These are phyloP conservation scores for Leptosphaerulina australis DNA, from an alignment of 2,329 filamentous ascomycete species.

Conservation along the genomic window DNA sequence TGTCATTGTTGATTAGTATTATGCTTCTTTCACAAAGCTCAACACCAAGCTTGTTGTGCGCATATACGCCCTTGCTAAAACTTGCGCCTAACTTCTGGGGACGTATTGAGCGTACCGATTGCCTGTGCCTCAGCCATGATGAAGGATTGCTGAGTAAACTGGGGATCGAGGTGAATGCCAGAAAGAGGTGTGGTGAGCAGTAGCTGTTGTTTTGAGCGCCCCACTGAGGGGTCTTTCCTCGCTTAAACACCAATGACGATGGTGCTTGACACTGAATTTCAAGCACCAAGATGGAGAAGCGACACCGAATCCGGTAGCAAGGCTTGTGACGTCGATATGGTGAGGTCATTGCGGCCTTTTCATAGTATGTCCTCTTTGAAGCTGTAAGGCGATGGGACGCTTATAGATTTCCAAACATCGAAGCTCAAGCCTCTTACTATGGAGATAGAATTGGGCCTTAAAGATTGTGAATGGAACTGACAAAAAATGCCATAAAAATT, in stretches of 20 bases:
- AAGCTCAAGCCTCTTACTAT: no score
- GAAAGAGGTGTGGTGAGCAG: constrained; percentile 31
- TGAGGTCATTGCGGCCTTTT: constrained; percentile 4
- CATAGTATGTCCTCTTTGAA: not conserved
- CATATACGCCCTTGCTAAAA: not conserved
- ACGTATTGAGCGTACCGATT: constrained; percentile 34
- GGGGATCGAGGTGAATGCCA: constrained; percentile 30
- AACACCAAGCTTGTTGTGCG: constrained; percentile 15
- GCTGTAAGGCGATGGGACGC: no score
- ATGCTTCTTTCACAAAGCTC: constrained; percentile 26
- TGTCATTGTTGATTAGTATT: constrained; percentile 50
- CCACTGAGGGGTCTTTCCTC: constrained; percentile 42
- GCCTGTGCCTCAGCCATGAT: constrained; percentile 46
- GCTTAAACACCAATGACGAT: constrained; percentile 40
- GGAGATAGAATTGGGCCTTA: no score
- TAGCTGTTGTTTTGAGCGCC: constrained; percentile 43
- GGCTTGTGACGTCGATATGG: constrained; percentile 6
- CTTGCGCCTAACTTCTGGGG: not conserved
- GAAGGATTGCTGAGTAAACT: constrained; percentile 30
- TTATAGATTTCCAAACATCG: no score
- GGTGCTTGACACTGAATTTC: constrained; percentile 10
- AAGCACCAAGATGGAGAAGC: constrained; percentile 15
- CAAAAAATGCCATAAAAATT: no score
- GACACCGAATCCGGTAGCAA: constrained; percentile 2
- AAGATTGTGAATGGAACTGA: no score